Evolutionary conservation across 129 eudicot species (phyloP).

Genomic region (Saussurea involucrata): DNA sequence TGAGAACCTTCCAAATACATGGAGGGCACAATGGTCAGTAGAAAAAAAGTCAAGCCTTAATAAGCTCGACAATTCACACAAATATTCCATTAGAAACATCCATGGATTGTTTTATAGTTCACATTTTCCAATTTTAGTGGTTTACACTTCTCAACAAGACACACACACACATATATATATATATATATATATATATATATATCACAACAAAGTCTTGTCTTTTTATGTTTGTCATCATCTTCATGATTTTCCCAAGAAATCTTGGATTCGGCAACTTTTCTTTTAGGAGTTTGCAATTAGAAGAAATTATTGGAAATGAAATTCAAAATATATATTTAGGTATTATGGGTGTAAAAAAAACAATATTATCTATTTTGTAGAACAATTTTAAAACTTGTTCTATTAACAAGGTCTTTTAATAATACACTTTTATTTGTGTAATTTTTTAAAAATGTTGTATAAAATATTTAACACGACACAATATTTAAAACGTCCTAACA

Average conservation of each 20-base stretch:
- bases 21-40: neutral
- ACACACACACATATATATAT: too few species aligned
- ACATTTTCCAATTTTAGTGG: conserved; percentile 19
- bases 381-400: neutral
- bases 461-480: too few species aligned
- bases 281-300: neutral
- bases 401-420: neutral
- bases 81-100: conserved; percentile 57
- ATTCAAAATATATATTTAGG: too few species aligned
- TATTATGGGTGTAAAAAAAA: too few species aligned
- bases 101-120: conserved; percentile 29
- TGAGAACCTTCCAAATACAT: neutral
- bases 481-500: neutral
- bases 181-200: conserved; percentile 32
- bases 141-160: neutral
- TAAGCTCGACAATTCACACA: conserved; percentile 30
- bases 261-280: conserved; percentile 10
- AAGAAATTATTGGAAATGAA: neutral
- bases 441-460: neutral
- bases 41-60: conserved; percentile 9
- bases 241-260: neutral
- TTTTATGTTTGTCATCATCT: conserved; percentile 15
- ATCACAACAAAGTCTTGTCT: conserved; percentile 34
- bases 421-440: too few species aligned
- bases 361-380: too few species aligned